Evolutionary conservation across 2,329 filamentous ascomycete genomes (phyloP).

Genomic region (Tolypocladium paradoxum): DNA sequence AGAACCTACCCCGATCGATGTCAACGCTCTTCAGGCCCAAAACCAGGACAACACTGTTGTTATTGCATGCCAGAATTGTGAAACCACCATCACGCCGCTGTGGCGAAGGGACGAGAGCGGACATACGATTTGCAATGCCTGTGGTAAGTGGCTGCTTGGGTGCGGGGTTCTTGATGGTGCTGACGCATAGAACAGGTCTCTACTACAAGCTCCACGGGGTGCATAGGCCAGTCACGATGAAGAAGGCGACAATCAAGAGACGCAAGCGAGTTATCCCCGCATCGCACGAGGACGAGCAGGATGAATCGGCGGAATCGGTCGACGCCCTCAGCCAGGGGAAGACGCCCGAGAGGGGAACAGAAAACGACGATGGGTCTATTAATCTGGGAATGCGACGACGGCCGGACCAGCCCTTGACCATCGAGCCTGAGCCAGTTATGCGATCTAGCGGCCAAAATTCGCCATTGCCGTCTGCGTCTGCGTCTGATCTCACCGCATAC

Average conservation of each 20-base stretch:
- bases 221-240: conserved; percentile 95
- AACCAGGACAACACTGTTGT: conserved; percentile 34
- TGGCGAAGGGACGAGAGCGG: conserved; percentile 92
- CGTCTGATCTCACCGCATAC: conserved; percentile 39
- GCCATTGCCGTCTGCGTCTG: conserved; percentile 28
- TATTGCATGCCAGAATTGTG: conserved; percentile 93
- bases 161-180: neutral
- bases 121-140: conserved; percentile 97
- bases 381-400: conserved; percentile 48
- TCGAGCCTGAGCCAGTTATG: conserved; percentile 34
- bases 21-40: conserved; percentile 22
- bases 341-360: conserved; percentile 39
- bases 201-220: conserved; percentile 95
- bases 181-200: conserved; percentile 48
- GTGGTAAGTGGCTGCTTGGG: conserved; percentile 51
- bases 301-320: conserved; percentile 37
- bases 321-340: conserved; percentile 25
- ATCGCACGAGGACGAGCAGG: conserved; percentile 37
- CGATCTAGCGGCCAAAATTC: conserved; percentile 33
- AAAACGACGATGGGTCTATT: conserved; percentile 54
- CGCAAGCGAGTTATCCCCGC: conserved; percentile 90
- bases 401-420: conserved; percentile 31
- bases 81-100: conserved; percentile 88
- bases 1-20: conserved; percentile 20
- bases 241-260: conserved; percentile 93